Percentiles rank a stretch among this genome's conserved stretches.
Evolutionary conservation across 2,329 filamentous ascomycete genomes (phyloP).

Genomic region (Diaporthe amygdali): DNA sequence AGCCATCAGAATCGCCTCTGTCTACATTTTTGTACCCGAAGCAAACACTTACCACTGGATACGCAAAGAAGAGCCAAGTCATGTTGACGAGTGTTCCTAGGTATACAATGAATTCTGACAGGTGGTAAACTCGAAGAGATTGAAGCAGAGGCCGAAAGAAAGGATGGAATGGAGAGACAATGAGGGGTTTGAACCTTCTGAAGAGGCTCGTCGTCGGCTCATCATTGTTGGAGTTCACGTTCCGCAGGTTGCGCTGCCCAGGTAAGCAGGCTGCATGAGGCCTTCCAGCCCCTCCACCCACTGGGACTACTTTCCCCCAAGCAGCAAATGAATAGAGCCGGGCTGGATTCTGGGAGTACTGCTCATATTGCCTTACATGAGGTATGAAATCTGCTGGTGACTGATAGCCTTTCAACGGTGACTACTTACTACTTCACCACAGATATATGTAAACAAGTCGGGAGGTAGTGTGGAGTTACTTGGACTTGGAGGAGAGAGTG

Average conservation of each 20-base stretch:
- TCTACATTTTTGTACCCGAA: neutral
- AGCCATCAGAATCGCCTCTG: neutral
- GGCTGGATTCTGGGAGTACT: neutral
- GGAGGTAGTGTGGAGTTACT: neutral
- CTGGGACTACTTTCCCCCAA: neutral
- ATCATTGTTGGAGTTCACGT: neutral
- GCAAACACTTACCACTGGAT: conserved; percentile 4
- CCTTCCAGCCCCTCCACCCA: neutral
- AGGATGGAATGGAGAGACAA: neutral
- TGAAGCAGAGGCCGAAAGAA: neutral
- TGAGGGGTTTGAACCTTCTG: conserved; percentile 2
- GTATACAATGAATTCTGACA: neutral
- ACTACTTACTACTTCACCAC: neutral
- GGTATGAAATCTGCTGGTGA: neutral
- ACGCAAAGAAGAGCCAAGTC: neutral
- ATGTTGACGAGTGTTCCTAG: neutral
- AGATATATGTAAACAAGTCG: neutral
- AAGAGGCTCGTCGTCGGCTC: neutral
- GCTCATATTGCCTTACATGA: neutral
- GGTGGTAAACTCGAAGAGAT: neutral
- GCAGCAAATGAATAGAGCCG: neutral
- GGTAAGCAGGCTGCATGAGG: conserved; percentile 8
- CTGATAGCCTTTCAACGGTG: neutral
- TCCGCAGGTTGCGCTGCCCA: neutral
- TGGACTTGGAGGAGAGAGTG: neutral